Percentiles rank a stretch among this genome's conserved stretches.
Evolutionary conservation across 2,329 filamentous ascomycete genomes (phyloP).

Genomic region (Parasarocladium wereldwijsianum): DNA sequence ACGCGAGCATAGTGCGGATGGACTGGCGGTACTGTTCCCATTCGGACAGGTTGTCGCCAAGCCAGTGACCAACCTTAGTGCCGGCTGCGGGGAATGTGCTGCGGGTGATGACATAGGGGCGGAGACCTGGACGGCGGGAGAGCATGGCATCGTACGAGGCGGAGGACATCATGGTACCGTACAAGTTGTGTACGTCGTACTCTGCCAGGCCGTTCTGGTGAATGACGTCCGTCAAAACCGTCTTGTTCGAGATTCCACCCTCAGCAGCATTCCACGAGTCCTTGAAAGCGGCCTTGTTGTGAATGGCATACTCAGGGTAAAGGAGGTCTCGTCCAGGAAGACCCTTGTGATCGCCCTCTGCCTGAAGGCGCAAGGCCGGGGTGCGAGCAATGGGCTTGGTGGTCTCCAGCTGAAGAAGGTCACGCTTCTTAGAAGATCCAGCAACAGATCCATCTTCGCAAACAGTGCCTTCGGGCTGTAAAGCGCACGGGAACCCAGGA

Average conservation of each 20-base stretch:
- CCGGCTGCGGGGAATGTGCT: slow-evolving; percentile 70
- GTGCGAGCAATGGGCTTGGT: neutral
- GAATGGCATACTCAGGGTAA: slow-evolving; percentile 62
- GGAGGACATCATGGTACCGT: slow-evolving; percentile 59
- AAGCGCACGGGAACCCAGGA: slow-evolving; percentile 46
- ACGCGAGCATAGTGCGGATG: slow-evolving; percentile 64
- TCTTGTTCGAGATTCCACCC: slow-evolving; percentile 41
- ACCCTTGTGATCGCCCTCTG: slow-evolving; percentile 21
- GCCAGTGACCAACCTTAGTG: slow-evolving; percentile 69
- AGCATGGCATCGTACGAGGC: slow-evolving; percentile 62
- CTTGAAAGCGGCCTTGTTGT: slow-evolving; percentile 47
- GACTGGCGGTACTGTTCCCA: slow-evolving; percentile 64
- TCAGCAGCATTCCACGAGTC: slow-evolving; percentile 34
- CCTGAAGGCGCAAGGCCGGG: slow-evolving; percentile 22
- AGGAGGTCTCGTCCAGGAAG: slow-evolving; percentile 45
- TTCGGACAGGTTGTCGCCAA: slow-evolving; percentile 56
- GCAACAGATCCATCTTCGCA: slow-evolving; percentile 3
- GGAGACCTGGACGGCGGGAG: slow-evolving; percentile 46
- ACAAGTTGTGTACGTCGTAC: slow-evolving; percentile 77
- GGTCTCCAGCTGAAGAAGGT: too few relatives aligned
- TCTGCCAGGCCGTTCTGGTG: slow-evolving; percentile 58
- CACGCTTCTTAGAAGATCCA: neutral
- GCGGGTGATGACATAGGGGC: slow-evolving; percentile 73
- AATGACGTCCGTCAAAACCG: slow-evolving; percentile 63
- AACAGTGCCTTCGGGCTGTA: slow-evolving; percentile 10